Percentiles rank a stretch among this genome's conserved stretches.
These are phyloP conservation scores for Hypomyces rosellus DNA, from an alignment of 2,329 filamentous ascomycete genomes.

Conservation along the genomic window DNA sequence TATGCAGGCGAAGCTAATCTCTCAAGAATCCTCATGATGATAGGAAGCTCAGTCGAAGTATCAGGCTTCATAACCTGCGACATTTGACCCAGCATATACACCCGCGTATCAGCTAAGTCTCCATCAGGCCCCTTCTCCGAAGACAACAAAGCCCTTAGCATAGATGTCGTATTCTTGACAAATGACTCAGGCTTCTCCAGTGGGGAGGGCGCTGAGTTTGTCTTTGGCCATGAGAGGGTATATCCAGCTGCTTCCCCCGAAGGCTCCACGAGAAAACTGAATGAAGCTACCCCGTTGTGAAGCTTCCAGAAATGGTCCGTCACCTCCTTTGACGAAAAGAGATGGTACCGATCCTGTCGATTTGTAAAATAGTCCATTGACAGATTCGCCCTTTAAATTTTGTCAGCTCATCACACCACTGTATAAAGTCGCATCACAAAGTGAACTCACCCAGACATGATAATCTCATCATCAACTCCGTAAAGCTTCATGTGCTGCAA, in stretches of 20 bases:
- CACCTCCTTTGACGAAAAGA: slow-evolving; percentile 73
- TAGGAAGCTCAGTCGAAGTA: slow-evolving; percentile 81
- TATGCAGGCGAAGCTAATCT: slow-evolving; percentile 59
- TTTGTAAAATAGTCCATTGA: slow-evolving; percentile 95
- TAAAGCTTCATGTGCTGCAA: slow-evolving; percentile 99
- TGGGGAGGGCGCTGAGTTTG: slow-evolving; percentile 70
- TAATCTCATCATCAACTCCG: slow-evolving; percentile 89
- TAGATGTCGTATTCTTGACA: slow-evolving; percentile 58
- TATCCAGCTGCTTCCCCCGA: slow-evolving; percentile 51
- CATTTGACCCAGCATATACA: slow-evolving; percentile 85
- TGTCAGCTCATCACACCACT: neutral
- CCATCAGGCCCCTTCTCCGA: slow-evolving; percentile 10
- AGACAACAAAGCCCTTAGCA: slow-evolving; percentile 62
- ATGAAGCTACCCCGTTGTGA: slow-evolving; percentile 67
- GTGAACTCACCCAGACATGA: slow-evolving; percentile 69
- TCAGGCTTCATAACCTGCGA: slow-evolving; percentile 76
- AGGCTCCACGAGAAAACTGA: slow-evolving; percentile 76
- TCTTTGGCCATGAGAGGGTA: slow-evolving; percentile 63
- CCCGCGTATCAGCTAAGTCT: slow-evolving; percentile 53
- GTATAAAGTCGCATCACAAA: neutral
- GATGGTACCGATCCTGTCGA: slow-evolving; percentile 87
- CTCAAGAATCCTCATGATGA: slow-evolving; percentile 67
- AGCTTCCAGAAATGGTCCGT: slow-evolving; percentile 77
- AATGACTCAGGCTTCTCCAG: slow-evolving; percentile 64
- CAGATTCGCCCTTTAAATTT: slow-evolving; percentile 61